Evolutionary conservation across 495 filamentous ascomycete genomes (phyloP), one percentile per base, ranked within the genome.

Genomic region (Pyronema omphalodes): DNA sequence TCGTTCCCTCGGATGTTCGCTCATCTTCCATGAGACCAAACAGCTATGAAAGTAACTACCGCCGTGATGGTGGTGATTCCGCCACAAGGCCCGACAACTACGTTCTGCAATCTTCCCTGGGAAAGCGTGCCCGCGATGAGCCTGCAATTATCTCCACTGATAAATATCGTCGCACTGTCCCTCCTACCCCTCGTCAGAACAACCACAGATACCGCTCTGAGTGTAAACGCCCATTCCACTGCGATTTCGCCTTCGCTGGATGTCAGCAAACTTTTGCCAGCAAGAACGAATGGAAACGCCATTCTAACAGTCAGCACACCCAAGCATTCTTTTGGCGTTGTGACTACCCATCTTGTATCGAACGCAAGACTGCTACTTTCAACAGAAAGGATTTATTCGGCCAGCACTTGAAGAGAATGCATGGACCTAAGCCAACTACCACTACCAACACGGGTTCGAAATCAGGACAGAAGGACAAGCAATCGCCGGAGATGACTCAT

Each of bases 231-330:
- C 78, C 80, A 0, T 93, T 87, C 64, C 69, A 71, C 45, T 94
- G 88, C 70, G 80, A 80, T 55, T 87, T 93, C 67, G 67, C 76
- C 7, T 77, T 76, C 45, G 89, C 88, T 58, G 85, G 84, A 9
- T 95, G 88, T 65, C 66, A 69, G 7, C 84, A 81, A 56, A 85
- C 76, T 0, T 94, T 95, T 62, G 79, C 77, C 7, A 86, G 83
- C 37, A 93, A 93, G 67, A 93, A 91, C 61, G 88, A 95, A 65
- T 94, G 88, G 88, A 89, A 93, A 67, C 79, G 88, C 0, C 88
- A 94, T 65, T 78, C 88, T 61, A 68, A 67, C 23, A 81, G 81
- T 1, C 82, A 93, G 65, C 88, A 94, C 65, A 71, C 93, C 39
- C 74, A 79, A 48, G 72, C 84, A 12, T 12, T 2, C 15, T 12